Evolutionary conservation across 352 stramenopile species (phyloP).

Genomic region (Phytopythium sindhum): DNA sequence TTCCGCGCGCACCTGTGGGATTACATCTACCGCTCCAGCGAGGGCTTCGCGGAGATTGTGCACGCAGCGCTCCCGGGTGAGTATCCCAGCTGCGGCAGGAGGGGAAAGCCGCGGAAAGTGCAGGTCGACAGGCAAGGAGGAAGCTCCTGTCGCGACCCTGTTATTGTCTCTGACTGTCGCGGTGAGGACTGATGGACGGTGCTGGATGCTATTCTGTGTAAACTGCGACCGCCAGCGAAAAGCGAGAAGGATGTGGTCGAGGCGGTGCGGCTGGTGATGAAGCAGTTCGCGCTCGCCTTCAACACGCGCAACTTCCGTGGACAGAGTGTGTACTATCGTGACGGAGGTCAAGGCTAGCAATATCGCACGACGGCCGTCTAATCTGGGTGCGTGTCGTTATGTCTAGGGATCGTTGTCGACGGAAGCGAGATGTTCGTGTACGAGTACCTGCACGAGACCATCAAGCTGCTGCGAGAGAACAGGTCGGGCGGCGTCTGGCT

Average conservation of each 20-base stretch:
- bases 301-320: constrained; percentile 68
- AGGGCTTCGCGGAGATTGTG: constrained; percentile 39
- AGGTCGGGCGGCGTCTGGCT: constrained; percentile 52
- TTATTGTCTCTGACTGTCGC: not conserved
- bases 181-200: not conserved
- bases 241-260: constrained; percentile 30
- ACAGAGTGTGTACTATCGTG: constrained; percentile 32
- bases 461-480: constrained; percentile 55
- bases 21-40: constrained; percentile 59
- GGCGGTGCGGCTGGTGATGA: constrained; percentile 51
- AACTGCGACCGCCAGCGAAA: constrained; percentile 23
- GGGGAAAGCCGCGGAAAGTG: not conserved
- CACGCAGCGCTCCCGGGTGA: constrained; percentile 37
- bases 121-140: not conserved
- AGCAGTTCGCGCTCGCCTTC: constrained; percentile 51
- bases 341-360: not conserved
- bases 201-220: not conserved
- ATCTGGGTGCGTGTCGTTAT: constrained; percentile 5
- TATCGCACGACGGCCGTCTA: not conserved
- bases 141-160: no score
- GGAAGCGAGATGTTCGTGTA: constrained; percentile 45
- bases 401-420: constrained; percentile 29
- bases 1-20: constrained; percentile 48
- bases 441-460: constrained; percentile 73
- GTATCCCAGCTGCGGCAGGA: not conserved